A percentile compares a stretch with the other conserved stretches of the same genome.
These are phyloP conservation scores for Myrmaecium sp. DNA, from an alignment of 2,329 filamentous ascomycete species.

Conservation along the genomic window DNA sequence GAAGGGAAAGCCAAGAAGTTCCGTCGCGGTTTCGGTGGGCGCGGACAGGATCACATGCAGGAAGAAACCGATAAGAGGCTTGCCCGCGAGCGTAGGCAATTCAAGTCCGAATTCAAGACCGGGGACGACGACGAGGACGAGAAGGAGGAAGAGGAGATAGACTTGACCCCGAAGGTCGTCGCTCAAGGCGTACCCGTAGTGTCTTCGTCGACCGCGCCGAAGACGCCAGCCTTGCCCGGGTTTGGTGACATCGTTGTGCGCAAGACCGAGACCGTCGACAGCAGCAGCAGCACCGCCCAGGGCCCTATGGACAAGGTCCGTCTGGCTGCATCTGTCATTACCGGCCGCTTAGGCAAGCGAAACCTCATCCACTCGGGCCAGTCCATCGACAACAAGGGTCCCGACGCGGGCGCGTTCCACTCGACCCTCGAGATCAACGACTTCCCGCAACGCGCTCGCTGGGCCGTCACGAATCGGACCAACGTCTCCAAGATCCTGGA, in stretches of 20 bases:
- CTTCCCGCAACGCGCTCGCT: conserved; percentile 94
- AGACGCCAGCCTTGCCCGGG: conserved; percentile 7
- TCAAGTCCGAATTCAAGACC: conserved; percentile 54
- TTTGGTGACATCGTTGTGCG: conserved; percentile 53
- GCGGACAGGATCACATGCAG: conserved; percentile 81
- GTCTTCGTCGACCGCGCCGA: conserved; percentile 7
- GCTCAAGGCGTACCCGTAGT: conserved; percentile 46
- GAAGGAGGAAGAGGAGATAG: conserved; percentile 53
- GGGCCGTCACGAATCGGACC: conserved; percentile 95
- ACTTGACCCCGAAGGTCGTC: too few species aligned
- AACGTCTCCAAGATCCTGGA: conserved; percentile 98
- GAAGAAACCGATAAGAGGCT: conserved; percentile 70
- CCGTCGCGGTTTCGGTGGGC: conserved; percentile 81
- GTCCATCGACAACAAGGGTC: conserved; percentile 95
- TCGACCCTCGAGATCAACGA: conserved; percentile 98
- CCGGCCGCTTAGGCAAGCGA: conserved; percentile 73
- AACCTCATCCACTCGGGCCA: conserved; percentile 82
- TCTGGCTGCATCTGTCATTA: conserved; percentile 81
- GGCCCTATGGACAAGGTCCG: conserved; percentile 58
- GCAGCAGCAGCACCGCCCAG: conserved; percentile 39
- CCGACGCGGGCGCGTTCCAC: conserved; percentile 91
- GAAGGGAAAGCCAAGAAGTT: conserved; percentile 73
- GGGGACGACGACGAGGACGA: conserved; percentile 64
- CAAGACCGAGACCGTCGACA: conserved; percentile 43
- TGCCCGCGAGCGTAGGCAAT: conserved; percentile 60